These are phyloP conservation scores for Glonium stellatum DNA, from an alignment of 495 filamentous ascomycete species.

Conservation along the genomic window DNA sequence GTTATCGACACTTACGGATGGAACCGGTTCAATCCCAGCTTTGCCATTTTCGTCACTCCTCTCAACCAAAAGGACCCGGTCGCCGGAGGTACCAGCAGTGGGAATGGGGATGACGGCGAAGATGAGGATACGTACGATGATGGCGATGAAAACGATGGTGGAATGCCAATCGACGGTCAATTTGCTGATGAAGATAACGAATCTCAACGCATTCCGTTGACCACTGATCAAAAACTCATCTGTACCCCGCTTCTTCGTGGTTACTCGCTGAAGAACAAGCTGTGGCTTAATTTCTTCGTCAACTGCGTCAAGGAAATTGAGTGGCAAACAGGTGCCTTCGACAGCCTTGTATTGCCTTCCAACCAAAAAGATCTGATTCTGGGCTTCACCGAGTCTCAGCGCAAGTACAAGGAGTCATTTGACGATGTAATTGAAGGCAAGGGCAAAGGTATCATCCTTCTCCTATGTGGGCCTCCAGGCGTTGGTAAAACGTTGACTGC, in stretches of 20 bases:
- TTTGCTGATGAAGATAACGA: slow-evolving; percentile 36
- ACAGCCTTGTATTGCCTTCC: slow-evolving; percentile 40
- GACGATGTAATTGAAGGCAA: slow-evolving; percentile 52
- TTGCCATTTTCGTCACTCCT: slow-evolving; percentile 27
- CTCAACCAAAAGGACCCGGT: slow-evolving; percentile 29
- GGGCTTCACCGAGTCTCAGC: slow-evolving; percentile 46
- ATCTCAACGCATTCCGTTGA: slow-evolving; percentile 25
- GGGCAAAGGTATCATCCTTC: slow-evolving; percentile 36
- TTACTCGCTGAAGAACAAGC: slow-evolving; percentile 42
- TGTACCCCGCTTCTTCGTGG: slow-evolving; percentile 37
- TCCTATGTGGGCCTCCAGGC: slow-evolving; percentile 38
- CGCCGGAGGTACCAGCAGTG: neutral
- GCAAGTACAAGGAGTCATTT: slow-evolving; percentile 39
- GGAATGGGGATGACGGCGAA: slow-evolving; percentile 18
- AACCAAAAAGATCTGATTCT: slow-evolving; percentile 46
- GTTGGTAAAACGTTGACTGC: slow-evolving; percentile 40
- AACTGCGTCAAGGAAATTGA: slow-evolving; percentile 38
- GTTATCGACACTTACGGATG: slow-evolving; percentile 48
- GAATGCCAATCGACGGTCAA: slow-evolving; percentile 36
- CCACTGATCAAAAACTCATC: slow-evolving; percentile 36
- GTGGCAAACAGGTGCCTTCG: slow-evolving; percentile 41
- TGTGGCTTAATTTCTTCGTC: slow-evolving; percentile 42
- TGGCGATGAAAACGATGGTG: slow-evolving; percentile 30
- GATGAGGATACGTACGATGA: slow-evolving; percentile 25
- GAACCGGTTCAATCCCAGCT: slow-evolving; percentile 39